phyloP scores from a whole-genome alignment of 169 alveolate species.

The Cryptosporidium andersoni region DNA sequence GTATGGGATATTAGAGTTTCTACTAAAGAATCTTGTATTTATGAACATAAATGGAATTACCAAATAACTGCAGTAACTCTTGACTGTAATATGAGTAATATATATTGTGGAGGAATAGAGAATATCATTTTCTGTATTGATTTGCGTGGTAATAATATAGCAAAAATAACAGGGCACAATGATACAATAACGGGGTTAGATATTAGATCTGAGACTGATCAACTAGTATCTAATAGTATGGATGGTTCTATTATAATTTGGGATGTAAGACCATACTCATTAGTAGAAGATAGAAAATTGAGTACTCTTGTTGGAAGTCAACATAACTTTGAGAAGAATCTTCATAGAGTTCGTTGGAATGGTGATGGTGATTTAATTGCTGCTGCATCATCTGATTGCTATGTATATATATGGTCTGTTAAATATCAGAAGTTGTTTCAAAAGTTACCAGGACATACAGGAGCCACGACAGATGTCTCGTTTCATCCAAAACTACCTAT shows the following conservation, averaged over 20 bases:
- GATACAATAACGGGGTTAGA: constrained; percentile 66
- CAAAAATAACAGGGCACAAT: neutral
- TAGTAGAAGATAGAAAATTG: constrained; percentile 37
- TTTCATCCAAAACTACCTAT: constrained; percentile 66
- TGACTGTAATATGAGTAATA: constrained; percentile 8
- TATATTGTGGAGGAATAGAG: constrained; percentile 65
- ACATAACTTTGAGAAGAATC: constrained; percentile 36
- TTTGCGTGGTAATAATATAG: neutral
- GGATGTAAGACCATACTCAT: constrained; percentile 63
- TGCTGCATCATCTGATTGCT: constrained; percentile 60
- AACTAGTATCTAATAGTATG: constrained; percentile 46
- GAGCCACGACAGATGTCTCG: constrained; percentile 59
- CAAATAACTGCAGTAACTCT: constrained; percentile 50
- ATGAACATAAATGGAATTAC: constrained; percentile 30
- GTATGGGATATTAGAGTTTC: constrained; percentile 46
- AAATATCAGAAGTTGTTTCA: constrained; percentile 38
- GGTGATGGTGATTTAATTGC: constrained; percentile 55
- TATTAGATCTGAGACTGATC: constrained; percentile 13
- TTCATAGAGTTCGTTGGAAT: constrained; percentile 62
- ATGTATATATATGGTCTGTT: constrained; percentile 55
- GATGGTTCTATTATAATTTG: constrained; percentile 33
- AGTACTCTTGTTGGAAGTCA: constrained; percentile 52
- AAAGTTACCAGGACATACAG: constrained; percentile 42
- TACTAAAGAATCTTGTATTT: constrained; percentile 25
- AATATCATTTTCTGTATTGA: constrained; percentile 44